Evolutionary conservation across 768 basidiomycete species (phyloP), one percentile per base, ranked within the genome.

Genomic region (Phallus indusiatus): DNA sequence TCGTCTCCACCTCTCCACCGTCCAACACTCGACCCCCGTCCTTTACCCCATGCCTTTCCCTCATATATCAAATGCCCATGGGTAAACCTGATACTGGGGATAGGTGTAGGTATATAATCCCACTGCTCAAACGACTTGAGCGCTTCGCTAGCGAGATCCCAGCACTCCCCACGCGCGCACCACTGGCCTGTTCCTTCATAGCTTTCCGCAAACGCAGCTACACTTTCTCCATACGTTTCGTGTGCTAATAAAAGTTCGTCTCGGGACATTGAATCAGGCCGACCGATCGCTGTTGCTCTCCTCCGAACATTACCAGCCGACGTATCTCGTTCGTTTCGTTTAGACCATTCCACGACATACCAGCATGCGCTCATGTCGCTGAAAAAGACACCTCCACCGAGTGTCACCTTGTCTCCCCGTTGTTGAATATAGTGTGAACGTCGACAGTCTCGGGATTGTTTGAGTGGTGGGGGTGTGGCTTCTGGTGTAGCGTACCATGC

Each of bases 31-130:
- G 42, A 48, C 5, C 4, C 34, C 1, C 35, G 33, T 7, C 72
- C 73, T 55, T 66, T 64, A n/a, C 66, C 66, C 53, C 61, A 67
- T 21, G 71, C 78, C 61, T 63, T 68, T 46, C 71, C 79, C 61
- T 70, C 72, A 61, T 70, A 82, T 54, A 83, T 73, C 42, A 82
- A 72, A 63, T 81, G 79, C 0, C 81, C 81, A 62, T 83, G 81
- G 49, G 79, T 81, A 50, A 78, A 74, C 49, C 71, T 71, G 33
- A 78, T 72, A 61, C 75, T 77, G 47, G 73, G 75, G 16, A 82
- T 67, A 37, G 81, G 80, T 60, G 72, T 71, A 17, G 76, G 74
- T 47, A 75, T 69, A 60, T 75, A 75, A 53, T 75, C 73, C 64
- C 69, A 73, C 18, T 73, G 68, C 4, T 70, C 66, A 62, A 77